phyloP scores from a whole-genome alignment of 208 protist species.

The Wallacemonas sp. region DNA sequence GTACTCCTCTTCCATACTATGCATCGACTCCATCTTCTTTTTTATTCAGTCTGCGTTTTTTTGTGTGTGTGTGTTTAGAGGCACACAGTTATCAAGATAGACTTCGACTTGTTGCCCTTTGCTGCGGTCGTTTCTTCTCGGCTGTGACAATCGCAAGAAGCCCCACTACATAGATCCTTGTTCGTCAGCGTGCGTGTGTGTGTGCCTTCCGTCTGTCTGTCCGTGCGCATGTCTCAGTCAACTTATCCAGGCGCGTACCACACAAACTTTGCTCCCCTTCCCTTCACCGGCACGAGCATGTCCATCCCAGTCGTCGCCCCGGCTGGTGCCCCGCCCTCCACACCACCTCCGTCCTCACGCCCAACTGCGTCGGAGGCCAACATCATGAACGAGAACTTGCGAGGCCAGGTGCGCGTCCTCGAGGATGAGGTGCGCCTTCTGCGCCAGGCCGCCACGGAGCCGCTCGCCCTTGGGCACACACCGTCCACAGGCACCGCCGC shows the following conservation, averaged over 20 bases:
- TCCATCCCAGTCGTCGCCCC: background rate
- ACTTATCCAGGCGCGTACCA: background rate
- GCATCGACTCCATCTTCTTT: no score
- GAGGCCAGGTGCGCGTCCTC: slow-evolving; percentile 56
- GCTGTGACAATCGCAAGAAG: no score
- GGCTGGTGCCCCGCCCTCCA: no score
- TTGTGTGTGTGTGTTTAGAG: background rate
- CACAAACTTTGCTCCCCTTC: background rate
- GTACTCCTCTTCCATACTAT: no score
- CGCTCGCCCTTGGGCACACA: background rate
- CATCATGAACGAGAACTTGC: slow-evolving; percentile 25
- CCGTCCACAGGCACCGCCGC: background rate
- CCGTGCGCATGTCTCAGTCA: background rate
- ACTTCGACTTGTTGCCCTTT: no score
- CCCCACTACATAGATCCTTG: no score
- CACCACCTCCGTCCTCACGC: no score
- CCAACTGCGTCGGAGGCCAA: background rate
- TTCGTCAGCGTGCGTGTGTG: background rate
- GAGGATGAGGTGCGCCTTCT: slow-evolving; percentile 62
- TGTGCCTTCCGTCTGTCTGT: background rate
- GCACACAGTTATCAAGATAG: slow-evolving; percentile 5
- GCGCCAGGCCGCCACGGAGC: slow-evolving; percentile 16
- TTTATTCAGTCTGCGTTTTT: slow-evolving; percentile 1
- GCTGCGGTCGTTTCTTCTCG: no score
- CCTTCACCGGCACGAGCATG: background rate